These are phyloP conservation scores for Protea cynaroides DNA, from an alignment of 164 flowering plant species.

Conservation along the genomic window DNA sequence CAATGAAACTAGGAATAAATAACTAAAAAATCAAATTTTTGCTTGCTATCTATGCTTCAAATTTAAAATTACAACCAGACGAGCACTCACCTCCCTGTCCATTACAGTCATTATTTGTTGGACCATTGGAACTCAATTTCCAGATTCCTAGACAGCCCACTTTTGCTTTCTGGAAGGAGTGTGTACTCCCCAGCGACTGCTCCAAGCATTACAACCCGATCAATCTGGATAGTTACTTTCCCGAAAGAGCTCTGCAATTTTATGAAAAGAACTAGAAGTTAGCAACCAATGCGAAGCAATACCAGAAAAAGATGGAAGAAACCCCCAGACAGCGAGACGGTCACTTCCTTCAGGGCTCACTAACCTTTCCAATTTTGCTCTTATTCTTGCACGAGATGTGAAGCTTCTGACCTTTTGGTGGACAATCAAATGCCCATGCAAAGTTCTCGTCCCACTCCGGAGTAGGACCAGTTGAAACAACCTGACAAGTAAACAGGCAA, in stretches of 20 bases:
- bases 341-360: not conserved
- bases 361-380: slow-evolving; percentile 99
- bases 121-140: slow-evolving; percentile 99
- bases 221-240: slow-evolving; percentile 96
- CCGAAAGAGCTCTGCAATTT: slow-evolving; percentile 80
- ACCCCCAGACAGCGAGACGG: no score
- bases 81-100: slow-evolving; percentile 8
- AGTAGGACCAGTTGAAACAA: slow-evolving; percentile 78
- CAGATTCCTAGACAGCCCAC: slow-evolving; percentile 72
- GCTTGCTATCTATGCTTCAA: slow-evolving; percentile 1
- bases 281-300: not conserved
- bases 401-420: slow-evolving; percentile 89
- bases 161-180: slow-evolving; percentile 84
- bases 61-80: slow-evolving; percentile 9
- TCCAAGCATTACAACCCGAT: slow-evolving; percentile 92
- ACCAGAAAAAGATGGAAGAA: not conserved
- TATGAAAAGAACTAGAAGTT: slow-evolving; percentile 6
- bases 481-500: slow-evolving; percentile 22
- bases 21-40: not conserved
- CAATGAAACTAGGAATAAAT: slow-evolving; percentile 25
- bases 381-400: slow-evolving; percentile 83
- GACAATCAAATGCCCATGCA: slow-evolving; percentile 80
- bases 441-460: slow-evolving; percentile 84
- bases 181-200: slow-evolving; percentile 91
- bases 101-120: slow-evolving; percentile 38